Conservation (phyloP, 192 early-diverging fungal species). For the Coemansia sp. region DNA sequence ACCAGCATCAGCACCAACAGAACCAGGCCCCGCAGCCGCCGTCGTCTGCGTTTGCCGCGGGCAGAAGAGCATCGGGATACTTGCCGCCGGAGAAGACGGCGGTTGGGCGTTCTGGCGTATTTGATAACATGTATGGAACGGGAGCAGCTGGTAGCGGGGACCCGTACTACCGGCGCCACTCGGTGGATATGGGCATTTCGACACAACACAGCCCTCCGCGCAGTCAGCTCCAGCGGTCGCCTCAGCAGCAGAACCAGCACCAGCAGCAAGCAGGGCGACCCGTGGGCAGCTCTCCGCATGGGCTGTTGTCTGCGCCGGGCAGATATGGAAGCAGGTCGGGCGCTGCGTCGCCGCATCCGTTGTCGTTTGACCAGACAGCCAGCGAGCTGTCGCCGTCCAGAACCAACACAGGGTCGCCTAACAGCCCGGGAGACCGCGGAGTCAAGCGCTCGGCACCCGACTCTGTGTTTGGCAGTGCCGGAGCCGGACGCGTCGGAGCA, state of each 20-base stretch:
- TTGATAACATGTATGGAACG: slow-evolving; percentile 28
- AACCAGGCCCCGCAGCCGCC: background rate
- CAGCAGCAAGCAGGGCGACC: slow-evolving; percentile 5
- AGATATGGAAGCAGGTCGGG: slow-evolving; percentile 21
- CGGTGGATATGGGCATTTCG: slow-evolving; percentile 42
- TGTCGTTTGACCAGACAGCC: slow-evolving; percentile 32
- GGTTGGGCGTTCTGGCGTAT: slow-evolving; percentile 42
- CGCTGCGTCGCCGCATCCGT: slow-evolving; percentile 32
- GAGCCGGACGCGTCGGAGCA: slow-evolving; percentile 4
- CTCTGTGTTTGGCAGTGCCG: slow-evolving; percentile 3
- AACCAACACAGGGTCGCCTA: slow-evolving; percentile 7
- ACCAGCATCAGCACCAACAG: background rate
- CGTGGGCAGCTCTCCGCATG: background rate
- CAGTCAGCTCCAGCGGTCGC: slow-evolving; percentile 6
- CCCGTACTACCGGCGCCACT: slow-evolving; percentile 43
- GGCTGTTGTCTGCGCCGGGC: slow-evolving; percentile 5
- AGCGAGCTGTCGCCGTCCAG: slow-evolving; percentile 25
- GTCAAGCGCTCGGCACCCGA: slow-evolving; percentile 24
- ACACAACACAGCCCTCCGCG: slow-evolving; percentile 27
- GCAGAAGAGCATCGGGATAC: slow-evolving; percentile 4
- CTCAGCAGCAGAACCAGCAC: slow-evolving; percentile 16
- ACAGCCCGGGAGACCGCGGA: slow-evolving; percentile 16
- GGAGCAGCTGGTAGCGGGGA: slow-evolving; percentile 5
- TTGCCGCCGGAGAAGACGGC: slow-evolving; percentile 41
- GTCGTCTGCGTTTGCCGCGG: background rate